A percentile compares a stretch with the other conserved stretches of the same genome.
phyloP scores from a whole-genome alignment of 2,329 filamentous ascomycete species.

The Neopestalotiopsis sp. region DNA sequence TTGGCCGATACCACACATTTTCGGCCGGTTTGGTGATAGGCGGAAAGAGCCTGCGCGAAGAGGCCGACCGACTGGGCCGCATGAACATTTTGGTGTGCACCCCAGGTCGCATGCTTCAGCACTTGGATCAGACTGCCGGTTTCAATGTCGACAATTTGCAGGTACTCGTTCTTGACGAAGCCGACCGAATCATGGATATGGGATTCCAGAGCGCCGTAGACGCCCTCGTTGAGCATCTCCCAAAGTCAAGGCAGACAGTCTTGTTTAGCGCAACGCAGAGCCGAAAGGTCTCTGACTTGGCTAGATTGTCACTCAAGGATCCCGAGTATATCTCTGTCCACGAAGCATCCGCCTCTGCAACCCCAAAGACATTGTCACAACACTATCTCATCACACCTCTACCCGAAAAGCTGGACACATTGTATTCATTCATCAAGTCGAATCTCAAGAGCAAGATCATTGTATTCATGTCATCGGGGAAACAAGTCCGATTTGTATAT shows the following conservation, averaged over 20 bases:
- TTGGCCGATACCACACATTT: conserved; percentile 87
- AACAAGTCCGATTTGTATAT: conserved; percentile 95
- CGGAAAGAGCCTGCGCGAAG: conserved; percentile 86
- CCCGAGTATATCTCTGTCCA: conserved; percentile 97
- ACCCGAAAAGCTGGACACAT: conserved; percentile 85
- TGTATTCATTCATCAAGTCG: conserved; percentile 90
- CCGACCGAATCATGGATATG: conserved; percentile 97
- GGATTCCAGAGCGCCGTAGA: conserved; percentile 91
- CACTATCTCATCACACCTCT: conserved; percentile 89
- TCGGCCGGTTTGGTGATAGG: conserved; percentile 94
- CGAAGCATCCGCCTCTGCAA: conserved; percentile 78
- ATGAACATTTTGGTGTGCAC: conserved; percentile 99
- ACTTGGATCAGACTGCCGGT: conserved; percentile 89
- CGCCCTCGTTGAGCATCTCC: conserved; percentile 90
- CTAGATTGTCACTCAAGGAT: conserved; percentile 83
- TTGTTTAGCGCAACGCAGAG: conserved; percentile 97
- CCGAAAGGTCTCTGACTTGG: conserved; percentile 89
- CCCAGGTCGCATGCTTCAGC: conserved; percentile 92
- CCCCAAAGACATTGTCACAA: conserved; percentile 83
- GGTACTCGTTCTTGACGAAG: conserved; percentile 93
- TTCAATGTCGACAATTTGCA: conserved; percentile 91
- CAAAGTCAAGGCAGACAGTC: conserved; percentile 84
- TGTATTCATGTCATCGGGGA: conserved; percentile 93
- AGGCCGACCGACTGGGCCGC: conserved; percentile 80
- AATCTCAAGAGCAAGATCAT: conserved; percentile 95